Conservation (phyloP, 2,329 filamentous ascomycete genomes). For the Cytospora paraplurivora region DNA sequence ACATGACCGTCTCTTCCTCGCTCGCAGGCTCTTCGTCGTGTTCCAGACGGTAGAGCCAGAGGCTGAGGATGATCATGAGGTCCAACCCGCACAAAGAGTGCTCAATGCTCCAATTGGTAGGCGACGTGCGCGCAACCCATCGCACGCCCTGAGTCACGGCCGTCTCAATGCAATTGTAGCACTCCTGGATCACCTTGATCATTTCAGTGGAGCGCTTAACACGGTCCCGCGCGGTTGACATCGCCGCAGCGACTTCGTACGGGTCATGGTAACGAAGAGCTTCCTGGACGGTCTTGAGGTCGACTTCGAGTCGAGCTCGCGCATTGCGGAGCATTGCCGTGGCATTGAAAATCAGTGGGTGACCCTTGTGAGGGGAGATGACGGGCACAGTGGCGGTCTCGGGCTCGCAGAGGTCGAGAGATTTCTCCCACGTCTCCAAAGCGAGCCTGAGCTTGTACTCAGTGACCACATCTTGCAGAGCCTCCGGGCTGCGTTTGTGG, state of each 20-base stretch:
- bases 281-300: slow-evolving; percentile 94
- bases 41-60: slow-evolving; percentile 99
- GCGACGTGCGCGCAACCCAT: slow-evolving; percentile 96
- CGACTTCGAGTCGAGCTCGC: slow-evolving; percentile 86
- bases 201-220: slow-evolving; percentile 95
- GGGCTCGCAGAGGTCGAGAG: slow-evolving; percentile 87
- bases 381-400: slow-evolving; percentile 86
- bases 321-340: slow-evolving; percentile 97
- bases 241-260: slow-evolving; percentile 94
- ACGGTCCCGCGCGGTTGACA: slow-evolving; percentile 91
- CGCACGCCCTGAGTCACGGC: slow-evolving; percentile 92
- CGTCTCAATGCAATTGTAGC: slow-evolving; percentile 96
- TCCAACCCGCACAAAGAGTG: slow-evolving; percentile 96
- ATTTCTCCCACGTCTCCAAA: slow-evolving; percentile 98
- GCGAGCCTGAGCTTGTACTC: slow-evolving; percentile 97
- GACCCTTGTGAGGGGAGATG: slow-evolving; percentile 92
- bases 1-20: slow-evolving; percentile 84
- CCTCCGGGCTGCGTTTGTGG: slow-evolving; percentile 97
- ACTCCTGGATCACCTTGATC: slow-evolving; percentile 98
- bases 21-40: slow-evolving; percentile 92
- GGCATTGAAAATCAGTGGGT: slow-evolving; percentile 96
- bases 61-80: slow-evolving; percentile 93
- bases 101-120: slow-evolving; percentile 98
- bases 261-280: slow-evolving; percentile 95
- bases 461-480: slow-evolving; percentile 93